Percentiles rank a stretch among this genome's conserved stretches.
Conservation (phyloP, 2,329 filamentous ascomycete genomes). For the Neonectria sp. region DNA sequence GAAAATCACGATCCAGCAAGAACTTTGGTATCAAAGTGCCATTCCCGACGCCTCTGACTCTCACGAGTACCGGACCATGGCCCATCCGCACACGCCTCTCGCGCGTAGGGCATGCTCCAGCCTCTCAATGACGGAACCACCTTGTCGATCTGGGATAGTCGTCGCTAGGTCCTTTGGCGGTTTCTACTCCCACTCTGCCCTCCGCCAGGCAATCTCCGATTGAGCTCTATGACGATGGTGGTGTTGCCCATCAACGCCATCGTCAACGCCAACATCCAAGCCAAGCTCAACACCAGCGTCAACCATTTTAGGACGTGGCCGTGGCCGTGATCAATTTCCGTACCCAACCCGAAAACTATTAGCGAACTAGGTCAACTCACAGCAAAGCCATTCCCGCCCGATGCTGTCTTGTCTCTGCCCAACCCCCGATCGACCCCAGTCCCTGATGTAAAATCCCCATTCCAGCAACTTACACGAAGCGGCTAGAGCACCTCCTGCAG, state of each 20-base stretch:
- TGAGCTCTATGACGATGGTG: background rate
- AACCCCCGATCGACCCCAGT: background rate
- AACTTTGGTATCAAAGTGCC: conserved; percentile 16
- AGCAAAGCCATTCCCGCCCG: background rate
- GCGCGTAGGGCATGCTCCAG: background rate
- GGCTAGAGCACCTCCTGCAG: background rate
- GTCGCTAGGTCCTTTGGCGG: background rate
- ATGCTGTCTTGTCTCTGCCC: conserved; percentile 3
- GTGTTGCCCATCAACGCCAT: background rate
- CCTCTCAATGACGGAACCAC: conserved; percentile 20
- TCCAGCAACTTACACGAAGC: conserved; percentile 27
- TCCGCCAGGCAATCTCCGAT: conserved; percentile 11
- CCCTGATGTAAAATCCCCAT: conserved; percentile 23
- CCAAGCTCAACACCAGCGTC: background rate
- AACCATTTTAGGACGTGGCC: background rate
- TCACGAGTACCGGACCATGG: background rate
- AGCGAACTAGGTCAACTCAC: background rate
- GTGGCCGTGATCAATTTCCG: background rate
- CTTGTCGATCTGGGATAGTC: conserved; percentile 16
- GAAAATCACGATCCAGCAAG: background rate
- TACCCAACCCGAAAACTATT: background rate
- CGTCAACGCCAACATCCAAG: conserved; percentile 8
- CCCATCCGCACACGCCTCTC: background rate
- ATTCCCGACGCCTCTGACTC: conserved; percentile 16
- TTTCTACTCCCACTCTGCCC: conserved; percentile 6